Evolutionary conservation across 169 alveolate species (phyloP).

Genomic region (Plasmodium ovale): DNA sequence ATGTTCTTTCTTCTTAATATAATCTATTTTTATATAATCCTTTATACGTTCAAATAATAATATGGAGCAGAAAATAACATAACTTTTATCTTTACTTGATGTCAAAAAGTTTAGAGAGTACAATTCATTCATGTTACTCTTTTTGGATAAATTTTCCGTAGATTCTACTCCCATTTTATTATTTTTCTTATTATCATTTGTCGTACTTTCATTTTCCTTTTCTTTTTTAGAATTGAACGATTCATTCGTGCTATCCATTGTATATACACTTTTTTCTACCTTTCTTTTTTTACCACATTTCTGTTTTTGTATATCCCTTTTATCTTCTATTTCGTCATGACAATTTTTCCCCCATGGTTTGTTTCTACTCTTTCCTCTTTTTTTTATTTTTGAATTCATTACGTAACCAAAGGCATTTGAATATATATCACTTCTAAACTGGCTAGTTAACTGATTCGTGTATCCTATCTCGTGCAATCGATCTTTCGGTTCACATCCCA

Average conservation of each 20-base stretch:
- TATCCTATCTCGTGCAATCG: conserved; percentile 29
- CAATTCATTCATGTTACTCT: conserved; percentile 52
- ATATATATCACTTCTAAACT: conserved; percentile 54
- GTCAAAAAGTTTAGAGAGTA: conserved; percentile 51
- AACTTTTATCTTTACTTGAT: conserved; percentile 53
- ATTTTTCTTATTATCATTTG: conserved; percentile 2
- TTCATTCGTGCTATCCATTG: neutral
- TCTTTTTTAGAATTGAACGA: neutral
- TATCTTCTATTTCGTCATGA: neutral
- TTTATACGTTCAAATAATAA: conserved; percentile 63
- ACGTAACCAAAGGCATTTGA: conserved; percentile 39
- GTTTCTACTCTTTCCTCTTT: neutral
- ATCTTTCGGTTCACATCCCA: neutral
- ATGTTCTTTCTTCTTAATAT: conserved; percentile 67
- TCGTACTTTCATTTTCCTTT: neutral
- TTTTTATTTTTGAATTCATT: neutral
- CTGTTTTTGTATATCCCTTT: neutral
- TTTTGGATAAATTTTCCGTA: conserved; percentile 10
- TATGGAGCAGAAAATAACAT: conserved; percentile 24
- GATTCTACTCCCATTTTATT: neutral
- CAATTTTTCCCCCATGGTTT: conserved; percentile 8
- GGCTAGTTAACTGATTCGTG: conserved; percentile 42
- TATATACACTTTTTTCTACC: conserved; percentile 7
- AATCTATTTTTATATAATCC: conserved; percentile 44
- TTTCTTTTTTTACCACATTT: neutral